A percentile compares a stretch with the other conserved stretches of the same genome.
Conservation (phyloP, 495 filamentous ascomycete genomes). For the Aspergillus taichungensis region DNA sequence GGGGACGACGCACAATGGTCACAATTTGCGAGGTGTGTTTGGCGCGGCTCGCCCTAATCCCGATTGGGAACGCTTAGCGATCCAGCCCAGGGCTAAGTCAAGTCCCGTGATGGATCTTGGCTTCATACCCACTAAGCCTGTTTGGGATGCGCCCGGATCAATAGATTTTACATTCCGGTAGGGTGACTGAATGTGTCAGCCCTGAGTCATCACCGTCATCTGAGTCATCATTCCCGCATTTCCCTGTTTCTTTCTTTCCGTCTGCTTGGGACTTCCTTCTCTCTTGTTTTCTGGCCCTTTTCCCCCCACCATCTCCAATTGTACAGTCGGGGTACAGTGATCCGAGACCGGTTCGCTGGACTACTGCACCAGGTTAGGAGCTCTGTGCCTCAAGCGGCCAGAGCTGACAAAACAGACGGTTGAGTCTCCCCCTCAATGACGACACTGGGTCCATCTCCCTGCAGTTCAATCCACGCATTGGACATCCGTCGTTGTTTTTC, state of each 20-base stretch:
- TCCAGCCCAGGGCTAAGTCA: slow-evolving; percentile 29
- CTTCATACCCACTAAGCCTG: slow-evolving; percentile 5
- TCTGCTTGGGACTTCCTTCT: not conserved
- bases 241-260: not conserved
- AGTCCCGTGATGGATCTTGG: slow-evolving; percentile 27
- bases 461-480: too few species aligned
- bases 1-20: slow-evolving; percentile 31
- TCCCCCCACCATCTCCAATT: slow-evolving; percentile 10
- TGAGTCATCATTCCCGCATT: not conserved
- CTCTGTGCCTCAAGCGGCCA: slow-evolving; percentile 6
- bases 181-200: slow-evolving; percentile 1
- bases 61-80: slow-evolving; percentile 31
- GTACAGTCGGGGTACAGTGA: slow-evolving; percentile 30
- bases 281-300: not conserved
- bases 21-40: slow-evolving; percentile 38
- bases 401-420: slow-evolving; percentile 16
- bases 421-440: slow-evolving; percentile 6
- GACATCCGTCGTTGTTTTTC: too few species aligned
- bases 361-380: slow-evolving; percentile 1
- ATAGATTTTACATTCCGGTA: slow-evolving; percentile 12
- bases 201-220: too few species aligned
- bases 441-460: slow-evolving; percentile 2
- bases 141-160: slow-evolving; percentile 9
- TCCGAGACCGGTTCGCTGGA: slow-evolving; percentile 21
- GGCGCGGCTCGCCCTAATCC: slow-evolving; percentile 32